Percentiles rank a stretch among this genome's conserved stretches.
Conservation (phyloP, 1,139 yeast genomes). For the Debaryomyces udenii region DNA sequence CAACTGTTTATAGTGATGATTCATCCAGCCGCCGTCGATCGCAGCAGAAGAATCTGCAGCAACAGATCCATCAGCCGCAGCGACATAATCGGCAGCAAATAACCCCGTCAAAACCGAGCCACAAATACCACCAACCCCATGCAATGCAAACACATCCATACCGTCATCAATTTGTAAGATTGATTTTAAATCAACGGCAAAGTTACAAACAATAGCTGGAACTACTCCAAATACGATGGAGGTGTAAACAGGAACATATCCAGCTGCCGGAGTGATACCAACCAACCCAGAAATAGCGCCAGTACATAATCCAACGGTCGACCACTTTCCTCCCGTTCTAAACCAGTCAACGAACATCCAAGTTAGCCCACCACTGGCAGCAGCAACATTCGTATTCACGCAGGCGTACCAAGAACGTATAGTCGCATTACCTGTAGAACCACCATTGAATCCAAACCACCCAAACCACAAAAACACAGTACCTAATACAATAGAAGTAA, state of each 20-base stretch:
- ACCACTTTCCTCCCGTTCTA: conserved; percentile 90
- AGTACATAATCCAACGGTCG: conserved; percentile 90
- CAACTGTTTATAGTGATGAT: conserved; percentile 84
- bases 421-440: conserved; percentile 89
- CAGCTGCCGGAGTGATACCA: conserved; percentile 97
- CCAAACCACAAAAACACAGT: conserved; percentile 96
- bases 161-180: conserved; percentile 86
- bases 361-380: conserved; percentile 86
- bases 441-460: conserved; percentile 98
- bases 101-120: conserved; percentile 88
- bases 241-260: conserved; percentile 89
- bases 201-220: conserved; percentile 79
- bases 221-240: conserved; percentile 82
- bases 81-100: conserved; percentile 91
- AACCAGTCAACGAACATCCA: conserved; percentile 93
- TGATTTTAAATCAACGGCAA: conserved; percentile 79
- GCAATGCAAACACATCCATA: conserved; percentile 90
- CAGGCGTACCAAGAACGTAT: conserved; percentile 94
- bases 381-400: conserved; percentile 90
- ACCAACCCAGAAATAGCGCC: conserved; percentile 95
- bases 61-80: conserved; percentile 73
- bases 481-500: conserved; percentile 87
- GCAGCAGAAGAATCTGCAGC: conserved; percentile 42
- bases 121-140: conserved; percentile 89
- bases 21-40: conserved; percentile 93